Percentiles rank a stretch among this genome's conserved stretches.
Conservation (phyloP, 345 rosid species). For the Diplotaxis tenuifolia region DNA sequence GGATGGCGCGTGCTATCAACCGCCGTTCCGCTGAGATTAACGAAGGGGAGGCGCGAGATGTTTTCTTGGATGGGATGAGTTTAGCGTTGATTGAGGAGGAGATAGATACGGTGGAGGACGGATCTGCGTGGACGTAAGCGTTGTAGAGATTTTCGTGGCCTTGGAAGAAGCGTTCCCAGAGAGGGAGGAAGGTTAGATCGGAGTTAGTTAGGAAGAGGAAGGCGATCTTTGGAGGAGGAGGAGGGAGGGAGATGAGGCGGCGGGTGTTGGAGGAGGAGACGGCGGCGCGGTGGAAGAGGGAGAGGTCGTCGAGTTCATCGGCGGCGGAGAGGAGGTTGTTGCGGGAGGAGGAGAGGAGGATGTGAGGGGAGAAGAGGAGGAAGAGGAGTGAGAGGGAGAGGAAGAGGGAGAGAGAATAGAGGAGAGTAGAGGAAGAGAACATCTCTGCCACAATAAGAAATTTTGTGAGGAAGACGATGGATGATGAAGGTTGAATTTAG, state of each 20-base stretch:
- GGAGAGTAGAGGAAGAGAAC: slow-evolving; percentile 52
- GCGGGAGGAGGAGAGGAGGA: slow-evolving; percentile 47
- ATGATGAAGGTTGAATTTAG: too few species aligned
- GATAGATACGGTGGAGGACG: slow-evolving; percentile 23
- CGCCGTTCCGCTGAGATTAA: slow-evolving; percentile 74
- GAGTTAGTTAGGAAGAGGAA: slow-evolving; percentile 92
- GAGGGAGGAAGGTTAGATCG: slow-evolving; percentile 65
- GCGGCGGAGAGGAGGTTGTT: slow-evolving; percentile 35
- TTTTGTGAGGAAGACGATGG: background rate
- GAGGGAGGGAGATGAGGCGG: slow-evolving; percentile 39
- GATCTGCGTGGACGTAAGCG: slow-evolving; percentile 82
- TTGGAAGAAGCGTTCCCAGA: slow-evolving; percentile 72
- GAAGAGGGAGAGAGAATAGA: slow-evolving; percentile 50
- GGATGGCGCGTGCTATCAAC: slow-evolving; percentile 63
- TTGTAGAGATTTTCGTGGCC: slow-evolving; percentile 54
- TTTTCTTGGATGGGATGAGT: slow-evolving; percentile 56
- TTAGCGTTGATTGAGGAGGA: slow-evolving; percentile 41
- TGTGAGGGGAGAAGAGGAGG: slow-evolving; percentile 34
- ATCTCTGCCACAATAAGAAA: slow-evolving; percentile 33
- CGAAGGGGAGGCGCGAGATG: slow-evolving; percentile 65
- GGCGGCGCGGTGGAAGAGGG: slow-evolving; percentile 62
- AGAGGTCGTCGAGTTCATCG: slow-evolving; percentile 57
- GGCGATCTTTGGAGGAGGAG: slow-evolving; percentile 75
- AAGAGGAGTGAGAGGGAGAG: slow-evolving; percentile 52
- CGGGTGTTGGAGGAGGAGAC: slow-evolving; percentile 26